These are phyloP conservation scores for Thielaviopsis euricoi DNA, from an alignment of 2,329 filamentous ascomycete genomes.

Conservation along the genomic window DNA sequence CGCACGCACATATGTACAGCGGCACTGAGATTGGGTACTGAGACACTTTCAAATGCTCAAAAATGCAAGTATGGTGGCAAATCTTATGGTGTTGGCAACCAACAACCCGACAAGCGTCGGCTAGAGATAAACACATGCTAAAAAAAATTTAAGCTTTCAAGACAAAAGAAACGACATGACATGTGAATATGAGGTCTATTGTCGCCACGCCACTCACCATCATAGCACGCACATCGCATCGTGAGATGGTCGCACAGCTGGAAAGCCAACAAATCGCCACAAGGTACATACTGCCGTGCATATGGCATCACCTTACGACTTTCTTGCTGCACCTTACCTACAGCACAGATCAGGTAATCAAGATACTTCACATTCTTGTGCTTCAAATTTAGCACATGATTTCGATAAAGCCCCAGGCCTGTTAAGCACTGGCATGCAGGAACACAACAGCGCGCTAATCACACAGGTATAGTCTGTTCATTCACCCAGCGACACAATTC, in stretches of 20 bases:
- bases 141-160: neutral
- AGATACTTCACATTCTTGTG: neutral
- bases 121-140: neutral
- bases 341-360: neutral
- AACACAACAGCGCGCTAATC: neutral
- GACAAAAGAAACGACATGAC: neutral
- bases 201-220: neutral
- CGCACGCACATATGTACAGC: neutral
- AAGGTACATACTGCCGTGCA: no score
- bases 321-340: neutral
- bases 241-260: neutral
- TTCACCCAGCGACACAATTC: neutral
- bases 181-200: neutral
- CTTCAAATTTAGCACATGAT: neutral
- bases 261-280: neutral
- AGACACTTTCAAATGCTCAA: neutral
- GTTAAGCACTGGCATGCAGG: neutral
- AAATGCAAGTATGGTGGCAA: neutral
- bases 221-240: neutral
- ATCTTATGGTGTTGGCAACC: neutral
- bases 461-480: neutral
- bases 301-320: neutral
- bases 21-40: neutral
- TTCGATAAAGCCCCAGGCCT: neutral
- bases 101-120: neutral